A percentile compares a stretch with the other conserved stretches of the same genome.
Conservation (phyloP, 2,329 filamentous ascomycete species). For the Nothomitra cinnamomea region DNA sequence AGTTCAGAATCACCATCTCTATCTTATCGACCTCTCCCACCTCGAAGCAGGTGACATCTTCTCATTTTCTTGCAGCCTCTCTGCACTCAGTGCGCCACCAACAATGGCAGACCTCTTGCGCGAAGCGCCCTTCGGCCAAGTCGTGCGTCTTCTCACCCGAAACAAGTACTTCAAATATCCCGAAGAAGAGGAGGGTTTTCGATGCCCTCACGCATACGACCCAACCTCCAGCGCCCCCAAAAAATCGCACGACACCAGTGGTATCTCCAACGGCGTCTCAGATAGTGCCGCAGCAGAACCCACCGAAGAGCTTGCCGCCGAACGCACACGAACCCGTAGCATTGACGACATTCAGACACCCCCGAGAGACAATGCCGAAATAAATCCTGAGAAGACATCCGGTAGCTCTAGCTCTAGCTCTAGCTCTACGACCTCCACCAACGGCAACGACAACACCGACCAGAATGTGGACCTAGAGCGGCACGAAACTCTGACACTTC, state of each 20-base stretch:
- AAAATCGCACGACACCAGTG: neutral
- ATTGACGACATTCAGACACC: neutral
- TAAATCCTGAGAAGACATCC: neutral
- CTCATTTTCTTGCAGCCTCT: too few species aligned
- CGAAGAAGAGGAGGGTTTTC: slow-evolving; percentile 39
- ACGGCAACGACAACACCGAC: neutral
- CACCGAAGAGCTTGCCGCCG: neutral
- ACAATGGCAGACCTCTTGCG: slow-evolving; percentile 28
- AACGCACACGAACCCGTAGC: neutral
- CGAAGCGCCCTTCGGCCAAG: slow-evolving; percentile 41
- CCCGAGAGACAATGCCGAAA: neutral
- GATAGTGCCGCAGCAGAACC: neutral
- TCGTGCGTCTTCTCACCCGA: slow-evolving; percentile 36
- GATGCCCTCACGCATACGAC: slow-evolving; percentile 21
- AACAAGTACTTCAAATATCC: slow-evolving; percentile 40
- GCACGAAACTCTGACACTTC: too few species aligned
- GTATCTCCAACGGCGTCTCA: neutral
- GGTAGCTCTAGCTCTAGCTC: too few species aligned
- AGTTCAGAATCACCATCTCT: too few species aligned
- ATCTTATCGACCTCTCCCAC: too few species aligned
- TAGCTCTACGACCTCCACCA: too few species aligned
- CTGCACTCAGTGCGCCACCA: neutral
- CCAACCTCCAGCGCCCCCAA: slow-evolving; percentile 2
- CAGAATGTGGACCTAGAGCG: too few species aligned
- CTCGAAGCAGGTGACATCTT: too few species aligned